Evolutionary conservation across 2,329 filamentous ascomycete species (phyloP), one percentile per base, ranked within the genome.

Genomic region (Cladosporium sp.): DNA sequence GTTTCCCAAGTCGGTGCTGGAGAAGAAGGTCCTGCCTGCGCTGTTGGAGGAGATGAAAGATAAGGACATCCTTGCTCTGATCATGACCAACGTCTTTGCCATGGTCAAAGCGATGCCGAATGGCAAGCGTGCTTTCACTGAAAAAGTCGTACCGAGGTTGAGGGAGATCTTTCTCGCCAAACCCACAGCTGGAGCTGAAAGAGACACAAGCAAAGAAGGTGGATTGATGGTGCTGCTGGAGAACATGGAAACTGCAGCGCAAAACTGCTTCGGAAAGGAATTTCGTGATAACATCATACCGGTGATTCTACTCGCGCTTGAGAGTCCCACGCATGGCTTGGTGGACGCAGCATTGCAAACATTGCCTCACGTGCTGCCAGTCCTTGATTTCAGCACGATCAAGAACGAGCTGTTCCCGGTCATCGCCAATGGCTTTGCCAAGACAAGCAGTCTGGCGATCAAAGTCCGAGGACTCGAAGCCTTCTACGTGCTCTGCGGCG

Each of bases 351-450:
- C 90, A 2, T 75, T 99, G 12, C 81, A 86, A 43, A 88, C 85
- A 22, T 72, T 99, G 4, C 85, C 89, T 2, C 77, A 82, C 1
- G 81, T 96, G n/a, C 73, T 97, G 4, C 89, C 90, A 0, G 83
- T 93, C 2, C 82, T 99, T 7, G 93, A 99, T 69, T 97, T 96
- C 60, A 95, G 86, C 58, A 97, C 92, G 0, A 91, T 96, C 62
- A 99, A 97, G 70, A 93, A 95, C 61, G 92, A 97, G 56, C 79
- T 99, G 1, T 99, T 99, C 67, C 93, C 93, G 0, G 84, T 95
- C 1, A 88, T 99, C 56, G 89, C 92, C 1, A 74, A 79, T 8
- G 93, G 96, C 0, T 99, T 99, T 65, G 90, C 86, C 60, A 92
- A 88, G 65, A 99, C 93, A 1, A 95, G 83, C 65, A 96, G 90